Evolutionary conservation across 441 rosid genomes (phyloP), one percentile per base, ranked within the genome.

Genomic region (Populus tomentosa): DNA sequence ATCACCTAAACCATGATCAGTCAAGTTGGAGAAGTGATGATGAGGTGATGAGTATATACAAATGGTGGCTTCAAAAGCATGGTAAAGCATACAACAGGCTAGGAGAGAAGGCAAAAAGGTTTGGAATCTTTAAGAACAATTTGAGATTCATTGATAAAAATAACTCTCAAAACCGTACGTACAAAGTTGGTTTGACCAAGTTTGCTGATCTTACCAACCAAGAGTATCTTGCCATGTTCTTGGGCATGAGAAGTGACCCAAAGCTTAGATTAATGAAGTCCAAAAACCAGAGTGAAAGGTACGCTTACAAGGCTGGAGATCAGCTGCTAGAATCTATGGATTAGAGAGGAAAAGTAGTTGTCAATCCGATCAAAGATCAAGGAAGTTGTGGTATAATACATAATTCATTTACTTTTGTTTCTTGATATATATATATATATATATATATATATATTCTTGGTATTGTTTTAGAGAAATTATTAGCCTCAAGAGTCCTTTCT

Each of bases 131-230:
- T 69, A 90, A 90, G 83, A 89, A 91, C 33, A 94, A 94, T 72
- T 85, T 91, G 71, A 81, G 88, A 80, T 94, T 87, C 80, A 86
- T 93, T 42, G 95, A 94, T 38, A 89, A 91, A 71, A 93, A 91
- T 70, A 90, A 89, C 86, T 83, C 75, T 11, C 74, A 74, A 74
- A 86, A 86, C 80, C 90, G 75, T 71, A 85, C 83, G 46, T 93
- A 85, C 71, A 87, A 72, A 76, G 85, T 93, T 59, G 94, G 98
- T 65, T 76, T 93, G 83, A 94, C 80, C 85, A 87, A 86, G 80
- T 94, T 90, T 72, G 94, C 95, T 20, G 94, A 94, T 80, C 85
- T 94, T 74, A 88, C 94, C 75, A 93, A 94, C 70, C 92, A 90
- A 28, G 98, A 94, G 89, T 93, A 88, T 0, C 33, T 1, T 71